phyloP scores from a whole-genome alignment of 2,329 filamentous ascomycete genomes.

The Fusarium annulatum region DNA sequence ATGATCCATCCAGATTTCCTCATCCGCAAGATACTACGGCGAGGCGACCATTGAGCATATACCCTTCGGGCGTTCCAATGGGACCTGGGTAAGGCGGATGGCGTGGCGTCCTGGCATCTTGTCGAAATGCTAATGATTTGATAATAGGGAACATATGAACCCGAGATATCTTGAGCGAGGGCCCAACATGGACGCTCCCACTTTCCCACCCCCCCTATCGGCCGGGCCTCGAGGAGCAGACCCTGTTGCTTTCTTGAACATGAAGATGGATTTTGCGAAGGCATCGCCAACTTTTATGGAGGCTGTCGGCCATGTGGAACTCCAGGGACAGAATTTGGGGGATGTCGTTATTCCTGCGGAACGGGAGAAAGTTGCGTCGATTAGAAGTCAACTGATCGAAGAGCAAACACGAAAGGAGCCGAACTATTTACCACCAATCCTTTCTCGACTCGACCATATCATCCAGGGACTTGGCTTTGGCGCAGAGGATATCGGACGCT shows the following conservation, averaged over 20 bases:
- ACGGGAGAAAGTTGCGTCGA: slow-evolving; percentile 60
- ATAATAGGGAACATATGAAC: slow-evolving; percentile 59
- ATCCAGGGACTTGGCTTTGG: slow-evolving; percentile 66
- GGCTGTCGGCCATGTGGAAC: slow-evolving; percentile 60
- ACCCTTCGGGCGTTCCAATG: slow-evolving; percentile 58
- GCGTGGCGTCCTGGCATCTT: slow-evolving; percentile 57
- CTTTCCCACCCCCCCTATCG: slow-evolving; percentile 59
- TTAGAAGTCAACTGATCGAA: slow-evolving; percentile 65
- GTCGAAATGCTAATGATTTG: slow-evolving; percentile 64
- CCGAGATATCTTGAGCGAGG: slow-evolving; percentile 64
- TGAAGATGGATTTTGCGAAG: slow-evolving; percentile 68
- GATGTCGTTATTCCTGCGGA: slow-evolving; percentile 66
- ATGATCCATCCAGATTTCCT: slow-evolving; percentile 62
- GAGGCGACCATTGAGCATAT: slow-evolving; percentile 64
- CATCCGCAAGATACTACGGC: slow-evolving; percentile 58
- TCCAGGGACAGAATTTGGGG: slow-evolving; percentile 62
- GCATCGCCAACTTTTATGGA: slow-evolving; percentile 67
- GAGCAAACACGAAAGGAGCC: slow-evolving; percentile 69
- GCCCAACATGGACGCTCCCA: slow-evolving; percentile 59
- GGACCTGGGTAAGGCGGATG: slow-evolving; percentile 59
- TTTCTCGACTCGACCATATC: slow-evolving; percentile 64
- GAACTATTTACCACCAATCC: slow-evolving; percentile 73
- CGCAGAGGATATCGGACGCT: slow-evolving; percentile 63
- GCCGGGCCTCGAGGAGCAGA: slow-evolving; percentile 58
- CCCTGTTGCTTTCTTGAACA: slow-evolving; percentile 67